Evolutionary conservation across 805 yeast species (phyloP), one percentile per base, ranked within the genome.

Genomic region (Kodamaea lidongshanica): DNA sequence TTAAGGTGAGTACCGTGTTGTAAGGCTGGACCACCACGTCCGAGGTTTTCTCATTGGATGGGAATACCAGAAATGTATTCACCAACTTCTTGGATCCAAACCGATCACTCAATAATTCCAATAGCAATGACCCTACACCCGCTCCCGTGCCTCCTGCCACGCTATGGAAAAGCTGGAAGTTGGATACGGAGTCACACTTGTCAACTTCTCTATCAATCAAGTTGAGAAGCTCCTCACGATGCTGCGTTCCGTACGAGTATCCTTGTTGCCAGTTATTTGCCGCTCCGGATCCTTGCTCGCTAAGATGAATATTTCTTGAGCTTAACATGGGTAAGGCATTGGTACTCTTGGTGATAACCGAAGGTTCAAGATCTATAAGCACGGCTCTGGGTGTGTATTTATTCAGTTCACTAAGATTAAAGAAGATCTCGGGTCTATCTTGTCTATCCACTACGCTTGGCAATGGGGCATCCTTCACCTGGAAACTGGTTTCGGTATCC

Each of bases 111-210:
- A 94, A 54, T 10, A 76, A 63, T 52, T 92, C 96, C 21, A 92
- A 56, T 25, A 92, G 44, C 34, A 72, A 72, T 0, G 95, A 83
- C 1, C 98, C 98, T 20, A 87, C 74, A 3, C 99, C 98, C 0
- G 96, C 83, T 0, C 99, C 99, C 0, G 98, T 92, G 22, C 99
- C 99, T 20, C 99, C 99, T 0, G 96, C 97, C 4, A 92, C 94
- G 4, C 96, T 82, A 56, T 92, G 98, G 30, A 88, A 55, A 41
- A 92, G 59, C 62, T 87, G 95, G 54, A 92, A 92, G 4, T 94
- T 94, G 41, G 88, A 92, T 31, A 87, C 61, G 33, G 80, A 80
- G 40, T 94, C 97, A 42, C 95, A 79, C 18, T 82, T 78, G 48
- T 92, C 99, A 23, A 87, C 68, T 46, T 92, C 96, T 33, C 92